Conservation (phyloP, 306 rosid genomes). For the Rubus parviflorus region DNA sequence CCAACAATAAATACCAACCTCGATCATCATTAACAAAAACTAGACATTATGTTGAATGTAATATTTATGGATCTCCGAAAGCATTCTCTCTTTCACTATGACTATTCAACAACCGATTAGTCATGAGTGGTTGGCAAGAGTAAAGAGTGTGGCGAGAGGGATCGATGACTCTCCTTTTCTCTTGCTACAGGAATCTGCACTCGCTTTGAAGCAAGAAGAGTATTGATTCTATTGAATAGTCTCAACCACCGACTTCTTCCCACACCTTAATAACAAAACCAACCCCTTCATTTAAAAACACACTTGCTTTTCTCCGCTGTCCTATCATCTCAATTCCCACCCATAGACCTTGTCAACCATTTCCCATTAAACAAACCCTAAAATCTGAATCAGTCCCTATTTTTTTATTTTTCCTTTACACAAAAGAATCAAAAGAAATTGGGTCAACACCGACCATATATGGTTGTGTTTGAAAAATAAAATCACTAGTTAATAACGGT, state of each 20-base stretch:
- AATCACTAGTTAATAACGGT: background rate
- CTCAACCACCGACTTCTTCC: conserved; percentile 47
- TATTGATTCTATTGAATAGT: conserved; percentile 33
- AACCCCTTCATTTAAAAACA: conserved; percentile 22
- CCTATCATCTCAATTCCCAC: conserved; percentile 23
- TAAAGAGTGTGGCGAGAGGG: background rate
- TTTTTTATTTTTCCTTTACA: background rate
- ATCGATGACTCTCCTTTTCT: background rate
- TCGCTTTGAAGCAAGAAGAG: conserved; percentile 7
- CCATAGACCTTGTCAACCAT: conserved; percentile 18
- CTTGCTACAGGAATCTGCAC: background rate
- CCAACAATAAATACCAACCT: too few species aligned
- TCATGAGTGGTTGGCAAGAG: background rate
- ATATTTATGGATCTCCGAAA: background rate
- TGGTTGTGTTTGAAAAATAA: background rate
- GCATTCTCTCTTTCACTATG: background rate
- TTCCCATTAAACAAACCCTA: conserved; percentile 24
- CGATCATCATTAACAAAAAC: too few species aligned
- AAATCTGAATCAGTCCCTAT: background rate
- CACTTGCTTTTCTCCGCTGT: conserved; percentile 32
- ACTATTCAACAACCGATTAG: background rate
- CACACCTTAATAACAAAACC: conserved; percentile 14
- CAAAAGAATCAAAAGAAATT: background rate
- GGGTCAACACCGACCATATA: background rate
- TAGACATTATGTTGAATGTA: too few species aligned